Evolutionary conservation across 2,329 filamentous ascomycete species (phyloP), one percentile per base, ranked within the genome.

Genomic region (Exophiala xenobiotica): DNA sequence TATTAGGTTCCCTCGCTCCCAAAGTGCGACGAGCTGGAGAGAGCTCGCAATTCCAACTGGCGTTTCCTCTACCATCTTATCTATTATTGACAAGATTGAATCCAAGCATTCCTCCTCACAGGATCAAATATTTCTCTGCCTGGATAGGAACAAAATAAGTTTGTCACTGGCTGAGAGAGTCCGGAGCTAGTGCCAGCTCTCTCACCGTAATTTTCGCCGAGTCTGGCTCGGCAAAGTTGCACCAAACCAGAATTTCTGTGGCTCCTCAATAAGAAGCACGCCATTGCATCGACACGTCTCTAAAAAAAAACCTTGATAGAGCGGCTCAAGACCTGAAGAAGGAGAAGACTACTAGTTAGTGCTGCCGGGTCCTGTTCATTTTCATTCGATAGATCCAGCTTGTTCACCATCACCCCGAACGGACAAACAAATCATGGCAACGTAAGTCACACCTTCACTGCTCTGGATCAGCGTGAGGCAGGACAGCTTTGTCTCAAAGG

Each of bases 361-460:
- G 11, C 12, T 4, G 9, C 29, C 9, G 16, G n/a, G 29, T 4
- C 29, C 4, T 33, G 11, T 5, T 12, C 11, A 14, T 33, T 12
- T 11, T 33, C 5, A 33, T 33, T 33, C 11, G n/a, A n/a, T n/a
- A n/a, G n/a, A n/a, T 16, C 47, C 23, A 47, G 48, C 23, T 40
- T 38, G 12, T 46, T 56, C 33, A 50, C 49, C 22, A 18, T 29
- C 6, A 33, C 11, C 19, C 18, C 31, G 20, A 45, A 33, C 42
- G 31, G 26, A 33, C 29, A 40, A 40, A 40, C 31, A 14, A 44
- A 56, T 29, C 38, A 70, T 70, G 68, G 62, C 68, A 56, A 69
- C 68, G 68, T 70, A 65, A 49, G 65, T 62, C 29, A 4, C 27
- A 3, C 27, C 27, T 31, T 31, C 27, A 9, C 8, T 31, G 3